Base-by-base conservation (phyloP, 2,329 filamentous ascomycete species). In the Tolypocladium endophyticum region DNA sequence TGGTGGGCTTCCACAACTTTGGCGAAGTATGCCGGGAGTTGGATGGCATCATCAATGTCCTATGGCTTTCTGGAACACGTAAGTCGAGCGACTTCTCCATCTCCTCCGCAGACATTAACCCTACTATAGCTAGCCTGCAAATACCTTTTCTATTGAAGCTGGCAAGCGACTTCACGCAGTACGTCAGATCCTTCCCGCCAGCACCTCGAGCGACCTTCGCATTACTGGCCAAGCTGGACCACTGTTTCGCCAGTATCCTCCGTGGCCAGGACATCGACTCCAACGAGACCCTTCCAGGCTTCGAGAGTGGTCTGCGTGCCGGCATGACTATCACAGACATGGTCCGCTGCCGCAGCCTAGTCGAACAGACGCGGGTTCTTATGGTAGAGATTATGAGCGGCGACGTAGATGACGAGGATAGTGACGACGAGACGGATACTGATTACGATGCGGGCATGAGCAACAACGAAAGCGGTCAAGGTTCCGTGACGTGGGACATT, bases 1-100 rank as follows among this genome's bases (percentile, higher is more conserved):
- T 82, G 2, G 69, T 76, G 2, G 82, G 82, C 28, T 86, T 84
- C 68, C 72, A 77, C 58, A 83, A 74, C 57, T 89, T 93, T 70
- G 79, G 77, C 56, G 87, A 92, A 68, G 82, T 91, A 5, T 90
- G 85, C 58, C 82, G 77, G 60, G 91, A 96, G 68, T 73, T 96
- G 0, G 88, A 92, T 59, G 79, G 80, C 7, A 71, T 96, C 16
- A 75, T 96, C 20, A 88, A 95, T 71, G 82, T 95, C 9, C 74
- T 96, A 6, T 97, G 93, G 93, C 82, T 90, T 28, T 90, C 87
- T 36, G 90, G 89, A 12, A 96, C 92, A 28, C 91, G 91, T 92
- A 79, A 71, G 89, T 72, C 23, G 4, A 25, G 28, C 9, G 6
- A 35, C 39, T n/a, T 2, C 18, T 41, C 23, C 20, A 16, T 16